Percentiles rank a stretch among this genome's conserved stretches.
These are phyloP conservation scores for Sanghuangporus baumii DNA, from an alignment of 1,284 basidiomycete species.

Conservation along the genomic window DNA sequence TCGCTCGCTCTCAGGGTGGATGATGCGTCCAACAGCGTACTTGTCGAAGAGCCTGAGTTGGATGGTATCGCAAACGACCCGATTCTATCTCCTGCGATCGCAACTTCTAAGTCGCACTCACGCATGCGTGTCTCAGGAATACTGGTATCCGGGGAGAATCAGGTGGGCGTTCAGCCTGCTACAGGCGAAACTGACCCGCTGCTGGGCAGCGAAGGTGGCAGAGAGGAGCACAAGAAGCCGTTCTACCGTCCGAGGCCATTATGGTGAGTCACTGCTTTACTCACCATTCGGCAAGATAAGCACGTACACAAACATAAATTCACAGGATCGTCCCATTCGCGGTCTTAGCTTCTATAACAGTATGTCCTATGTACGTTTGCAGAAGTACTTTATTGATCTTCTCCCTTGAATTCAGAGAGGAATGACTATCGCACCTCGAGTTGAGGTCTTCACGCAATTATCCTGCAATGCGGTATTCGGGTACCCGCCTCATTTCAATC, in stretches of 20 bases:
- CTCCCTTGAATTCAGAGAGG: constrained; percentile 45
- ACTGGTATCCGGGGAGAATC: background rate
- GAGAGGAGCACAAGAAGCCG: constrained; percentile 40
- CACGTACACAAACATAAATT: background rate
- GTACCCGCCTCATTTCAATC: constrained; percentile 30
- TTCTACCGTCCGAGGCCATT: constrained; percentile 63
- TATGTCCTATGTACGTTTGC: constrained; percentile 31
- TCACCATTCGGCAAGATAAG: background rate
- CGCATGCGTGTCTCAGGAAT: background rate
- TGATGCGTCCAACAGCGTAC: background rate
- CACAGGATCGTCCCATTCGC: constrained; percentile 71
- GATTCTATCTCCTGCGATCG: constrained; percentile 10
- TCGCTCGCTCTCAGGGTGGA: background rate
- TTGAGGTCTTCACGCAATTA: constrained; percentile 73
- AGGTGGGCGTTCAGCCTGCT: background rate
- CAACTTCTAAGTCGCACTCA: constrained; percentile 14
- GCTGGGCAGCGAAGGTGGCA: constrained; percentile 20
- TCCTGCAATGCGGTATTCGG: constrained; percentile 56
- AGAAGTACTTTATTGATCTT: constrained; percentile 5
- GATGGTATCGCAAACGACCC: constrained; percentile 11
- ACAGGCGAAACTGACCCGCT: constrained; percentile 28
- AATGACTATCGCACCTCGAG: constrained; percentile 71
- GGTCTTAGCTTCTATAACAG: constrained; percentile 55
- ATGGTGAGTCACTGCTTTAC: constrained; percentile 35
- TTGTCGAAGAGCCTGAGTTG: background rate